Percentiles rank a stretch among this genome's conserved stretches.
phyloP scores from a whole-genome alignment of 1,284 basidiomycete species.

The Boletus mariae region DNA sequence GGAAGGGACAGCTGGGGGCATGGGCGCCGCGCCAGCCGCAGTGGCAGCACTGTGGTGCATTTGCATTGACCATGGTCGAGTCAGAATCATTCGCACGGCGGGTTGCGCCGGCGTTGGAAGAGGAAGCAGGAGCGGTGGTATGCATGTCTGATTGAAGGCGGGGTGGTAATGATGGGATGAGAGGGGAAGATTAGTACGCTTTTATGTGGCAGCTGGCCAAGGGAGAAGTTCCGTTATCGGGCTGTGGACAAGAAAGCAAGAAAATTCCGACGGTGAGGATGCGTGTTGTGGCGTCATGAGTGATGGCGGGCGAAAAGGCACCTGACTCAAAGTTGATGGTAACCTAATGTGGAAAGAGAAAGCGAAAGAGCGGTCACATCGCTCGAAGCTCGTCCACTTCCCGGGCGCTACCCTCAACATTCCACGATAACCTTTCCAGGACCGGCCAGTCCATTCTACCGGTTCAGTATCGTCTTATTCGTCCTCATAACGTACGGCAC shows the following conservation, averaged over 20 bases:
- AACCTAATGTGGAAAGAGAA: conserved; percentile 23
- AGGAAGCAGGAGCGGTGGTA: conserved; percentile 8
- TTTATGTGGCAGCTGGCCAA: conserved; percentile 33
- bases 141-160: conserved; percentile 20
- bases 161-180: not conserved
- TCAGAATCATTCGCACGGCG: conserved; percentile 19
- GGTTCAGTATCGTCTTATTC: conserved; percentile 20
- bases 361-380: conserved; percentile 28
- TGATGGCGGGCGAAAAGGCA: conserved; percentile 35
- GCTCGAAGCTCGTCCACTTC: conserved; percentile 29
- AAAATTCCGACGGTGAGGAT: conserved; percentile 36
- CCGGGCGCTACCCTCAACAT: conserved; percentile 22
- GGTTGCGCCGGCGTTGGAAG: conserved; percentile 6
- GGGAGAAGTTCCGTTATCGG: conserved; percentile 36
- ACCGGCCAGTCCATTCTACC: conserved; percentile 16
- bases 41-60: conserved; percentile 71
- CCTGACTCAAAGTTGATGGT: conserved; percentile 27
- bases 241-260: conserved; percentile 34
- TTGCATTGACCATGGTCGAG: conserved; percentile 31
- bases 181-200: conserved; percentile 10
- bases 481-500: conserved; percentile 33
- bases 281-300: conserved; percentile 36
- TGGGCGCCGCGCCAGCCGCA: conserved; percentile 69
- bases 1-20: conserved; percentile 66
- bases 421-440: conserved; percentile 36